A percentile compares a stretch with the other conserved stretches of the same genome.
Evolutionary conservation across 768 basidiomycete species (phyloP).

Genomic region (Glaciozyma martinii): DNA sequence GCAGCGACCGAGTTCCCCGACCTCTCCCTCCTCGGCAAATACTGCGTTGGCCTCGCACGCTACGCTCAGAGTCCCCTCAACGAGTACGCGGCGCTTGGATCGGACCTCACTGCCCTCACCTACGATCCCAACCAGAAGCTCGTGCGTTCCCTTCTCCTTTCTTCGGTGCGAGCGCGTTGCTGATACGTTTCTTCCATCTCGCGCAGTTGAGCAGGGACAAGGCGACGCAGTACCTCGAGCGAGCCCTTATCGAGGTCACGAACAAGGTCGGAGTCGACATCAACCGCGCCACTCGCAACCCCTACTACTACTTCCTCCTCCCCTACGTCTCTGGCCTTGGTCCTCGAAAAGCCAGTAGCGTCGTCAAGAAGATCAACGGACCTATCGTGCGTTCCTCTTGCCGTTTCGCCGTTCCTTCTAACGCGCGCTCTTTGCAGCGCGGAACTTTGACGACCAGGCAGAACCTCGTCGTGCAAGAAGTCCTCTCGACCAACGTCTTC

Average conservation of each 20-base stretch:
- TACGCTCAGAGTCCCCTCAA: conserved; percentile 89
- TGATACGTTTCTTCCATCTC: background rate
- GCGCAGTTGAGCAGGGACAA: conserved; percentile 78
- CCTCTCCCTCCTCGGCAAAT: conserved; percentile 68
- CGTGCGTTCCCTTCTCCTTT: conserved; percentile 42
- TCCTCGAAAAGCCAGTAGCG: conserved; percentile 78
- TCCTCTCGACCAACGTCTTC: conserved; percentile 79
- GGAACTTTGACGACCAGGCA: conserved; percentile 77
- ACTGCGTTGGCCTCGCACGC: conserved; percentile 86
- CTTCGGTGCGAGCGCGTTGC: background rate
- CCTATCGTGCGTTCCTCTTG: conserved; percentile 46
- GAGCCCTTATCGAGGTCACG: conserved; percentile 76
- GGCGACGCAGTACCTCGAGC: conserved; percentile 67
- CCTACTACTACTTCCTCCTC: conserved; percentile 78
- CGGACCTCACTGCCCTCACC: conserved; percentile 70
- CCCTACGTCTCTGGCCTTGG: conserved; percentile 89
- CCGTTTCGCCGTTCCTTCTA: background rate
- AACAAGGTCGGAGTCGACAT: conserved; percentile 94
- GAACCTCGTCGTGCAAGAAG: conserved; percentile 70
- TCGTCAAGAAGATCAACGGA: conserved; percentile 69
- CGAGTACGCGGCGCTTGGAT: conserved; percentile 82
- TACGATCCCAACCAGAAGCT: conserved; percentile 82
- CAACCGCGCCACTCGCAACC: conserved; percentile 79
- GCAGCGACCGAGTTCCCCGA: conserved; percentile 74
- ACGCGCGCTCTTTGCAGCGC: conserved; percentile 49